Evolutionary conservation across 2,329 filamentous ascomycete species (phyloP), one percentile per base, ranked within the genome.

Genomic region (Eutypa lata): DNA sequence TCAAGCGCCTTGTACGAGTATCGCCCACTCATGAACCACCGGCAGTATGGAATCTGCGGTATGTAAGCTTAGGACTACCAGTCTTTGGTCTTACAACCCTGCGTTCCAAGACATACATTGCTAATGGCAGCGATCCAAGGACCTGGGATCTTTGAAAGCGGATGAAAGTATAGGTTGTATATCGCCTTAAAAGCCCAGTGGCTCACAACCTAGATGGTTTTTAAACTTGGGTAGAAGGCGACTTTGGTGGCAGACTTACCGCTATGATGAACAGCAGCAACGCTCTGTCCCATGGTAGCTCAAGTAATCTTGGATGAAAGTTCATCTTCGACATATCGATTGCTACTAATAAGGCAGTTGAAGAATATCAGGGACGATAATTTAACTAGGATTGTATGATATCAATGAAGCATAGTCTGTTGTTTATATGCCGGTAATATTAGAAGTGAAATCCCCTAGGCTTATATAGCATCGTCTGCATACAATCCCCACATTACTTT

Each of bases 151-250:
- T 54, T 52, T 21, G 56, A 49, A 13, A 60, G 37, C 7, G 56
- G 58, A 45, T 61, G 59, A 26, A 56, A 60, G 13, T 48, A 53
- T 18, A 59, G 51, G 31, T 57, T 57, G 21, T 60, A 57, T 19
- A 59, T 45, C 8, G 18, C 18, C 13, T 5, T 18, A 11, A 42
- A 11, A 18, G 6, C 18, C 19, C 38, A 42, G 13, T 3, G 38
- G 4, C 3, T 18, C 2, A 42, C 2, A 18, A 22, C 16, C 2
- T 14, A 13, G 38, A 42, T 3, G 13, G 19, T 5, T 22, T 5
- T 22, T 42, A 14, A 11, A 13, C 18, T 10, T 21, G 4, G 8
- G 10, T 21, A 10, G 26, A 31, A 31, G 26, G 18, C 13, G 18
- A 22, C 18, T 42, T 18, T 21, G 18, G 19, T 6, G 38, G 26